Conservation (phyloP, 2,329 filamentous ascomycete genomes). For the Neofusicoccum sp. region DNA sequence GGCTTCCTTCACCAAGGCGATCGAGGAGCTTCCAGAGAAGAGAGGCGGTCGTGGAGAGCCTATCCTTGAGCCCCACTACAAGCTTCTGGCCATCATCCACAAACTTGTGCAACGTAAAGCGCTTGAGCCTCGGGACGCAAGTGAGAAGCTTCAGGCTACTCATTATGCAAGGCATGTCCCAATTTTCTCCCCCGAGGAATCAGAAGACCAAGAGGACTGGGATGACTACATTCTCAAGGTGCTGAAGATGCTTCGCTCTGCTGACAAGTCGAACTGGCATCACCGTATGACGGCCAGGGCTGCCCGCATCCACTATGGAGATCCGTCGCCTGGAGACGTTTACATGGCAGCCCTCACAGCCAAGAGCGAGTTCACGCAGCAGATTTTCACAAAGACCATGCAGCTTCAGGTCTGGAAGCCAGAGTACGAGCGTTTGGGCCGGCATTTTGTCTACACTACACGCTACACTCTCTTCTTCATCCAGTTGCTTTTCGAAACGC, state of each 20-base stretch:
- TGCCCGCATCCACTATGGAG: constrained; percentile 59
- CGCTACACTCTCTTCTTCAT: constrained; percentile 84
- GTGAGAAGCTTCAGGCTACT: constrained; percentile 52
- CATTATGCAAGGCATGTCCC: constrained; percentile 55
- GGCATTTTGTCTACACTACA: constrained; percentile 89
- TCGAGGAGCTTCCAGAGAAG: constrained; percentile 60
- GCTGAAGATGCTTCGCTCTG: constrained; percentile 58
- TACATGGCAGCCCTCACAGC: constrained; percentile 55
- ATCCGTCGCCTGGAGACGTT: constrained; percentile 51
- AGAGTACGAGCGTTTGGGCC: constrained; percentile 76
- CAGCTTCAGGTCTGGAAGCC: constrained; percentile 94
- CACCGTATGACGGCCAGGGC: constrained; percentile 82
- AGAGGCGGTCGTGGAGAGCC: constrained; percentile 64
- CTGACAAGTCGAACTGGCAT: constrained; percentile 94
- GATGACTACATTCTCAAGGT: constrained; percentile 63
- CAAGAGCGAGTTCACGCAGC: constrained; percentile 75
- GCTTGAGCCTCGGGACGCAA: constrained; percentile 47
- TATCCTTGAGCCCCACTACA: constrained; percentile 88
- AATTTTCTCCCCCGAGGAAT: constrained; percentile 30
- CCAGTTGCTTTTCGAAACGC: constrained; percentile 68
- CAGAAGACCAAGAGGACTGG: constrained; percentile 49
- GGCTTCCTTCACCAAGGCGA: constrained; percentile 57
- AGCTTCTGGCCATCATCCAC: constrained; percentile 76
- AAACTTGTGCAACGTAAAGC: constrained; percentile 66
- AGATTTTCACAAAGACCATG: constrained; percentile 94